Percentiles rank a stretch among this genome's conserved stretches.
These are phyloP conservation scores for Podospora comata DNA, from an alignment of 495 filamentous ascomycete genomes.

Conservation along the genomic window DNA sequence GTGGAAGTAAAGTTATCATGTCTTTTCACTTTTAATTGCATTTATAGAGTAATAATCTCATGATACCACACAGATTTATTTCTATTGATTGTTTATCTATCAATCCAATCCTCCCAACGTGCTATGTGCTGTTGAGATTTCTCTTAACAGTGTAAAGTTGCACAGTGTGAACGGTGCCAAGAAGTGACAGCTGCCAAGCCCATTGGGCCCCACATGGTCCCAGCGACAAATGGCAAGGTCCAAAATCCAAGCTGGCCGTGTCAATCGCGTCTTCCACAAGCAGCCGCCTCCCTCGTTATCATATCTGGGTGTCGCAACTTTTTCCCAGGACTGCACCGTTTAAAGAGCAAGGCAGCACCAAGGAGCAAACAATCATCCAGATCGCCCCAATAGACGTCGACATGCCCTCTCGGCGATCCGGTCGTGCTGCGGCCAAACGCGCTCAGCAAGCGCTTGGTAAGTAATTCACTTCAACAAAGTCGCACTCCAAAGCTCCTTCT, in stretches of 20 bases:
- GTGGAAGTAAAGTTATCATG: background rate
- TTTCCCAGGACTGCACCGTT: background rate
- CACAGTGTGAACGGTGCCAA: background rate
- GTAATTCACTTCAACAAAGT: conserved; percentile 8
- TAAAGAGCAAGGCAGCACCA: background rate
- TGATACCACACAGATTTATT: too few species aligned
- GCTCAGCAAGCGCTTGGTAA: conserved; percentile 34
- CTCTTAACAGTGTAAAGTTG: background rate
- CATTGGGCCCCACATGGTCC: background rate
- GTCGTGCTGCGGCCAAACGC: conserved; percentile 35
- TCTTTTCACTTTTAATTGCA: too few species aligned
- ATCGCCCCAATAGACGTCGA: background rate
- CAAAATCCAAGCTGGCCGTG: background rate
- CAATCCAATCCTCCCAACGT: too few species aligned
- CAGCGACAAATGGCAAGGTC: background rate
- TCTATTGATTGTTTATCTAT: too few species aligned
- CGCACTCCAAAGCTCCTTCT: background rate
- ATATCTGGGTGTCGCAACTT: background rate
- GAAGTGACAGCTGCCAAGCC: background rate
- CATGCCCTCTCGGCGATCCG: conserved; percentile 34
- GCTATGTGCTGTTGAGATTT: too few species aligned
- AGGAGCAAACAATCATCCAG: background rate
- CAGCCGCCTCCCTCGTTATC: background rate
- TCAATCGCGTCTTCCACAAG: background rate
- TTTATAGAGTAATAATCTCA: too few species aligned